Percentiles rank a stretch among this genome's conserved stretches.
phyloP scores from a whole-genome alignment of 192 early-diverging fungal species.

The Linnemannia schmuckeri region DNA sequence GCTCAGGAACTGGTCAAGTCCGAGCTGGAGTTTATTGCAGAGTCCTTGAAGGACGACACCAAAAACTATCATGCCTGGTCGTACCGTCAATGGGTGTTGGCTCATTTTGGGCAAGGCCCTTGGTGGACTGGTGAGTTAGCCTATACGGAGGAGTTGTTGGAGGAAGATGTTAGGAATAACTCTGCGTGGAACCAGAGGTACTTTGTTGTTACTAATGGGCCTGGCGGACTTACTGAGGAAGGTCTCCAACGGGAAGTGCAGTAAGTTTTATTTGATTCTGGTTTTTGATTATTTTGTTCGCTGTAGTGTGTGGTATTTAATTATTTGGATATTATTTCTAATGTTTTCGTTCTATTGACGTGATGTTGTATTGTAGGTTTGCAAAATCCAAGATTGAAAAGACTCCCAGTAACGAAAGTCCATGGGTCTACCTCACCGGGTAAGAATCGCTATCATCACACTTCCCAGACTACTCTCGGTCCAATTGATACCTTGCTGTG shows the following conservation, averaged over 20 bases:
- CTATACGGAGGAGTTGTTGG: conserved; percentile 80
- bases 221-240: conserved; percentile 53
- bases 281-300: not conserved
- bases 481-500: no score
- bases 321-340: not conserved
- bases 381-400: conserved; percentile 75
- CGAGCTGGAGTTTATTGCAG: conserved; percentile 83
- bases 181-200: conserved; percentile 99
- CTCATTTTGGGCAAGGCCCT: conserved; percentile 67
- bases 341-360: not conserved
- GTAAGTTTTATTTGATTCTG: conserved; percentile 57
- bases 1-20: conserved; percentile 53
- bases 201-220: conserved; percentile 72
- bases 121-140: conserved; percentile 84
- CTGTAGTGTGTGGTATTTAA: not conserved
- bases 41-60: conserved; percentile 80
- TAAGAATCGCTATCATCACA: conserved; percentile 45
- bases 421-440: conserved; percentile 93
- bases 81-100: conserved; percentile 95
- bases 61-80: conserved; percentile 99
- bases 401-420: conserved; percentile 92
- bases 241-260: conserved; percentile 72
- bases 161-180: conserved; percentile 93
- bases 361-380: conserved; percentile 57
- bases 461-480: no score